Percentiles rank a stretch among this genome's conserved stretches.
Conservation (phyloP, 2,329 filamentous ascomycete species). For the Ascochyta clinopodiicola region DNA sequence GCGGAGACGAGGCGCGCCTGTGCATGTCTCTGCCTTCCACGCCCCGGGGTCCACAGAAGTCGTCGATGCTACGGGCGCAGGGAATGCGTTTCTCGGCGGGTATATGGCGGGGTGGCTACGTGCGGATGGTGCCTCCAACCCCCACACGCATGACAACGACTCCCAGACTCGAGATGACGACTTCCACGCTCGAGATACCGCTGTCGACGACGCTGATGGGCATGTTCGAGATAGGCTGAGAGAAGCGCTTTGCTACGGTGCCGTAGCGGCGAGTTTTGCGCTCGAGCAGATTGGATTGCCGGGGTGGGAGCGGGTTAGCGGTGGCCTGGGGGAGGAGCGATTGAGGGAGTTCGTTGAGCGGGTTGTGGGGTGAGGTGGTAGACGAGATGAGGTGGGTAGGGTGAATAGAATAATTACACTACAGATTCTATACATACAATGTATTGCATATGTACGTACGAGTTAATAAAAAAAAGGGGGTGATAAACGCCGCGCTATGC, state of each 20-base stretch:
- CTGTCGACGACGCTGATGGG: too few species aligned
- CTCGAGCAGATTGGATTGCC: constrained; percentile 34
- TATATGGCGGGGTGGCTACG: constrained; percentile 23
- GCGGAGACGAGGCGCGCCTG: neutral
- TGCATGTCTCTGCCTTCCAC: constrained; percentile 26
- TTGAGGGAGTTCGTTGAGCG: neutral
- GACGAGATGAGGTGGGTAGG: neutral
- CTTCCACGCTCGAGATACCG: too few species aligned
- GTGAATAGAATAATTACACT: neutral
- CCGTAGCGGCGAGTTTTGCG: constrained; percentile 32
- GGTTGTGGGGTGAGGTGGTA: neutral
- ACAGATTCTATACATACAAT: neutral
- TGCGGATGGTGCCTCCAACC: neutral
- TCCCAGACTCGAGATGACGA: too few species aligned
- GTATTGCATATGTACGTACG: too few species aligned
- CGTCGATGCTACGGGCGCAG: constrained; percentile 33
- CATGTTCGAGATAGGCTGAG: neutral
- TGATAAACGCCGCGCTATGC: too few species aligned
- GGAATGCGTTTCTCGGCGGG: constrained; percentile 33
- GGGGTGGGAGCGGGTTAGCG: neutral
- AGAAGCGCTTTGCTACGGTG: constrained; percentile 20
- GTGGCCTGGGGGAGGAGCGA: neutral
- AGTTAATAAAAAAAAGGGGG: too few species aligned
- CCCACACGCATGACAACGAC: too few species aligned
- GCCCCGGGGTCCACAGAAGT: constrained; percentile 3